Evolutionary conservation across 1,284 basidiomycete species (phyloP).

Genomic region (Peniophora sp.): DNA sequence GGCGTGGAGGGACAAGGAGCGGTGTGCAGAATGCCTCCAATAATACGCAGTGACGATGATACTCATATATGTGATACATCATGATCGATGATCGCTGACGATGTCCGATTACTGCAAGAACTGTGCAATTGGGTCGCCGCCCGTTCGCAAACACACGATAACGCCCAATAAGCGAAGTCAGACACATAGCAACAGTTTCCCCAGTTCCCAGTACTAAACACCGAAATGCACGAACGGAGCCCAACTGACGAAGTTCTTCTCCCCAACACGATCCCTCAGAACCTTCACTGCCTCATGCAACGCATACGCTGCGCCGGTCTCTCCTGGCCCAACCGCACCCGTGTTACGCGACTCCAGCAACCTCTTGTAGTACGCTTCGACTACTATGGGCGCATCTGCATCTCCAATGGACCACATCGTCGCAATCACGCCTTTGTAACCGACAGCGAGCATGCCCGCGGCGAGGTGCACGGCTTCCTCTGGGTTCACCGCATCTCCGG

Average conservation of each 20-base stretch:
- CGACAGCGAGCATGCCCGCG: constrained; percentile 16
- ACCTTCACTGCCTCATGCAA: constrained; percentile 1
- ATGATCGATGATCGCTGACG: not conserved
- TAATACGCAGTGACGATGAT: too few species aligned
- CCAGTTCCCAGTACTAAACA: not conserved
- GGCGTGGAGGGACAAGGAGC: too few species aligned
- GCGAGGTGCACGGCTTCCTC: constrained; percentile 13
- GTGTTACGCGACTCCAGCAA: not conserved
- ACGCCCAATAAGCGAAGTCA: not conserved
- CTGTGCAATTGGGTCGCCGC: not conserved
- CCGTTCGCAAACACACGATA: not conserved
- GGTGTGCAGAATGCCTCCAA: too few species aligned
- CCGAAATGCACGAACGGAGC: not conserved
- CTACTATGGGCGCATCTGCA: constrained; percentile 6
- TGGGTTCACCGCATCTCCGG: not conserved
- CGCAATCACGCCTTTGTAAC: constrained; percentile 15
- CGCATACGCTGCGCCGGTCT: not conserved
- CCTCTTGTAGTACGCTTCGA: constrained; percentile 7
- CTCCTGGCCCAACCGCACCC: not conserved
- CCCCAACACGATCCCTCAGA: not conserved
- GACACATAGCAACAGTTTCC: not conserved
- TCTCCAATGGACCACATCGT: constrained; percentile 19
- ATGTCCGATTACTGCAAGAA: not conserved
- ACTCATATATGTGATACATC: not conserved
- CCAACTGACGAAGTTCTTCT: not conserved